phyloP scores from a whole-genome alignment of 352 stramenopile species.

The Globisporangium cylindrosporum region DNA sequence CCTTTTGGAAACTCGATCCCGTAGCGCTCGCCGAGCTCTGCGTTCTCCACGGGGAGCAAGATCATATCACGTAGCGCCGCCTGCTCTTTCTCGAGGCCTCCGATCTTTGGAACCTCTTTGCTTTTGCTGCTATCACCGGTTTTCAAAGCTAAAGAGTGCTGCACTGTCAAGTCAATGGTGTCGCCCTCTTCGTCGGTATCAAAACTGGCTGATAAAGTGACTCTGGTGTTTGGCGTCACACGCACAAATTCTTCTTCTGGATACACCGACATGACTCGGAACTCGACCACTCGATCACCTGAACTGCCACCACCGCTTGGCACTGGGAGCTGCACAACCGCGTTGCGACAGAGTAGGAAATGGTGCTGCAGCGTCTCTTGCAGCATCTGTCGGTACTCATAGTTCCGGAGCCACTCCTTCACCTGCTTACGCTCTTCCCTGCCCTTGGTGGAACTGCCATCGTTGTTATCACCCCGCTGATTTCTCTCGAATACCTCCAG shows the following conservation, averaged over 20 bases:
- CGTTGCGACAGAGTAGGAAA: conserved; percentile 35
- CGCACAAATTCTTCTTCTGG: conserved; percentile 30
- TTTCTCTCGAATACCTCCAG: conserved; percentile 31
- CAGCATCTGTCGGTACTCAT: conserved; percentile 43
- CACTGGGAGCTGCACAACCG: conserved; percentile 39
- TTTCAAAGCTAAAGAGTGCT: not conserved
- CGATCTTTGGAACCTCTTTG: conserved; percentile 27
- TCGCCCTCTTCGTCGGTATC: not conserved
- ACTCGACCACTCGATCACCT: conserved; percentile 22
- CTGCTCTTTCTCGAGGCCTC: conserved; percentile 67
- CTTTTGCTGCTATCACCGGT: not conserved
- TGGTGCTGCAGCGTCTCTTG: conserved; percentile 57
- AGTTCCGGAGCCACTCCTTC: conserved; percentile 20
- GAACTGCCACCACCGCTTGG: conserved; percentile 15
- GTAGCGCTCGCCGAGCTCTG: conserved; percentile 25
- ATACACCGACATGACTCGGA: conserved; percentile 50
- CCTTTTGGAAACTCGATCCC: conserved; percentile 70
- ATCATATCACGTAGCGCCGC: conserved; percentile 65
- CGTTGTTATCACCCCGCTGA: not conserved
- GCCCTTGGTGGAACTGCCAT: not conserved
- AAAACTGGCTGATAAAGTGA: conserved; percentile 36
- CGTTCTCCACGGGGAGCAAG: conserved; percentile 47
- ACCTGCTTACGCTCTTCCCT: not conserved
- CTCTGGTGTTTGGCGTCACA: conserved; percentile 41
- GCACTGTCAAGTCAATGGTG: conserved; percentile 1